phyloP scores from a whole-genome alignment of 257 asterid genomes.

The Capsicum pubescens region DNA sequence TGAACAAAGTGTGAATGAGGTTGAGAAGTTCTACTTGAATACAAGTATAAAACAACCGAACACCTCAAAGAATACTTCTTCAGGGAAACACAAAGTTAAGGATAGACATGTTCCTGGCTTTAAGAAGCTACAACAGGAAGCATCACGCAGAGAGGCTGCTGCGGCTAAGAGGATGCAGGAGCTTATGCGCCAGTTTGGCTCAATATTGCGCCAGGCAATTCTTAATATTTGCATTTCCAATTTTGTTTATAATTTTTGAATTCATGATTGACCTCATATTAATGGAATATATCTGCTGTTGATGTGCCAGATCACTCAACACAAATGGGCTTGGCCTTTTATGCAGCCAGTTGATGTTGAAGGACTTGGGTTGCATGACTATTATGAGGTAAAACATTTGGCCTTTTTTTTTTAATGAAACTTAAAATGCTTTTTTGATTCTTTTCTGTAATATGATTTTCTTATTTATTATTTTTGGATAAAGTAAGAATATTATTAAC shows the following conservation, averaged over 20 bases:
- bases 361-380: slow-evolving; percentile 91
- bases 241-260: not conserved
- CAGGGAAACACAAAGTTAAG: slow-evolving; percentile 61
- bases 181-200: slow-evolving; percentile 94
- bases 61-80: slow-evolving; percentile 48
- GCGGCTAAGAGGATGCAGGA: slow-evolving; percentile 97
- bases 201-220: slow-evolving; percentile 82
- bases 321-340: slow-evolving; percentile 98
- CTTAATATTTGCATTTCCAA: slow-evolving; percentile 10
- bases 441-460: not conserved
- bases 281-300: slow-evolving; percentile 29
- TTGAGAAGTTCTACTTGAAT: slow-evolving; percentile 65
- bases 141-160: slow-evolving; percentile 88
- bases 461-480: no score
- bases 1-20: slow-evolving; percentile 74
- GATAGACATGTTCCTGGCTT: slow-evolving; percentile 74
- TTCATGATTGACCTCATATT: slow-evolving; percentile 20
- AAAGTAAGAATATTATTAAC: no score
- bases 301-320: slow-evolving; percentile 78
- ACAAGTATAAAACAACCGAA: slow-evolving; percentile 47
- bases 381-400: slow-evolving; percentile 63
- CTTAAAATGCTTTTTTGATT: not conserved
- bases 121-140: slow-evolving; percentile 87
- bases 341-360: slow-evolving; percentile 97
- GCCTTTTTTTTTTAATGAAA: not conserved